Evolutionary conservation across 768 basidiomycete genomes (phyloP).

Genomic region (Suillus subluteus): DNA sequence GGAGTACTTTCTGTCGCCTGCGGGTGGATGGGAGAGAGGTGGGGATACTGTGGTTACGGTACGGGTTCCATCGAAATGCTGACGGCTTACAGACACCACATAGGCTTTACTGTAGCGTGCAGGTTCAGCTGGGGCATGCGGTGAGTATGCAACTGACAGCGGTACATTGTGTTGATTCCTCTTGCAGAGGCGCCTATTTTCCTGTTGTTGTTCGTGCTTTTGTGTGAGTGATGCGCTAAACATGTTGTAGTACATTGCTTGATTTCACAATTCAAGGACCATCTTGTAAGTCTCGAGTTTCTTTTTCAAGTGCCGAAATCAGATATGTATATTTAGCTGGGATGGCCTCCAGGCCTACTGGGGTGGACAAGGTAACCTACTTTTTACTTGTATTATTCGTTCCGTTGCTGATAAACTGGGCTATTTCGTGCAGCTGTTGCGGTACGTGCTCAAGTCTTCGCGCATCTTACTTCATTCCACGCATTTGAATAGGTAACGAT

Average conservation of each 20-base stretch:
- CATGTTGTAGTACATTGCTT: not conserved
- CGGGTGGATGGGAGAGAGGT: conserved; percentile 28
- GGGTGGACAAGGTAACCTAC: conserved; percentile 23
- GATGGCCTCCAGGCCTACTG: conserved; percentile 27
- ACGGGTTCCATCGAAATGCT: conserved; percentile 7
- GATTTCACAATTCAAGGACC: not conserved
- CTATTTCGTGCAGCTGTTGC: not conserved
- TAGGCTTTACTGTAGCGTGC: conserved; percentile 24
- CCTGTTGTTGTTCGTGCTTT: not conserved
- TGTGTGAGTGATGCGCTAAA: not conserved
- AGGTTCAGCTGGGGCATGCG: conserved; percentile 26
- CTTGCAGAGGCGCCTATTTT: conserved; percentile 3
- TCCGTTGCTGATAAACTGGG: not conserved
- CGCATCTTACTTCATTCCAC: not conserved
- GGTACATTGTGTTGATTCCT: not conserved
- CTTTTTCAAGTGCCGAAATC: not conserved
- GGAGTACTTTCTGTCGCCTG: conserved; percentile 23
- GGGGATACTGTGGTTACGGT: conserved; percentile 2
- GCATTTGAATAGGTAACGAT: conserved; percentile 2
- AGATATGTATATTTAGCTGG: conserved; percentile 15
- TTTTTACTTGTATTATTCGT: not conserved
- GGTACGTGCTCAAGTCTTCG: not conserved
- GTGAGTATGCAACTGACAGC: not conserved
- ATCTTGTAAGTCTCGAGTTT: conserved; percentile 1
- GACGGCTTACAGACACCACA: conserved; percentile 16